Conservation (phyloP, 148 eudicot genomes). For the Rhododendron henanense region DNA sequence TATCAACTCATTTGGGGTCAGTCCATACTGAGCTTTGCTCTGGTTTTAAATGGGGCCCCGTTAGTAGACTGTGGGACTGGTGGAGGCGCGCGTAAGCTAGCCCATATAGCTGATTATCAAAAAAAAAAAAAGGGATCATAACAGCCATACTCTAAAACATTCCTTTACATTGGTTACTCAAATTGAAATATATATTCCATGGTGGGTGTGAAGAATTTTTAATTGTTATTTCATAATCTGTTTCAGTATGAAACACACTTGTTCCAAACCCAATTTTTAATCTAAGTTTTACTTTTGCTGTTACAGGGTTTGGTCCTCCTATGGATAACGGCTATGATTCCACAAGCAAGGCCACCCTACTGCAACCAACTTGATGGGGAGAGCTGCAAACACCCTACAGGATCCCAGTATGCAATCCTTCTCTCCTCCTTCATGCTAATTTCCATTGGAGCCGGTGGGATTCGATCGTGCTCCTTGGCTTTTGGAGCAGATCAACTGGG, state of each 20-base stretch:
- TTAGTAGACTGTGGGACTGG: too few species aligned
- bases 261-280: background rate
- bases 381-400: constrained; percentile 46
- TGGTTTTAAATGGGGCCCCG: too few species aligned
- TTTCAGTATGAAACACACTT: too few species aligned
- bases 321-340: constrained; percentile 79
- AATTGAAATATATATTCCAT: too few species aligned
- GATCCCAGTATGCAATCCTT: constrained; percentile 41
- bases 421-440: constrained; percentile 50
- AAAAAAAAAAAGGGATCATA: too few species aligned
- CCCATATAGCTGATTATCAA: too few species aligned
- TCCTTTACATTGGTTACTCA: background rate
- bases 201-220: too few species aligned
- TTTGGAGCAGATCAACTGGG: constrained; percentile 87
- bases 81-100: too few species aligned
- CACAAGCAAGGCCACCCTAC: constrained; percentile 55
- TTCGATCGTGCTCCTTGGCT: constrained; percentile 74
- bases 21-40: too few species aligned
- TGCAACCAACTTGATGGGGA: constrained; percentile 32
- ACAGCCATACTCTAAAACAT: background rate
- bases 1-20: too few species aligned
- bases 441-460: constrained; percentile 84
- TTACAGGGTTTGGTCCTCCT: constrained; percentile 64
- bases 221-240: background rate
- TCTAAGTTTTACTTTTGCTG: background rate